Percentiles rank a stretch among this genome's conserved stretches.
These are phyloP conservation scores for Magnaporthiopsis incrustans DNA, from an alignment of 2,329 filamentous ascomycete genomes.

Conservation along the genomic window DNA sequence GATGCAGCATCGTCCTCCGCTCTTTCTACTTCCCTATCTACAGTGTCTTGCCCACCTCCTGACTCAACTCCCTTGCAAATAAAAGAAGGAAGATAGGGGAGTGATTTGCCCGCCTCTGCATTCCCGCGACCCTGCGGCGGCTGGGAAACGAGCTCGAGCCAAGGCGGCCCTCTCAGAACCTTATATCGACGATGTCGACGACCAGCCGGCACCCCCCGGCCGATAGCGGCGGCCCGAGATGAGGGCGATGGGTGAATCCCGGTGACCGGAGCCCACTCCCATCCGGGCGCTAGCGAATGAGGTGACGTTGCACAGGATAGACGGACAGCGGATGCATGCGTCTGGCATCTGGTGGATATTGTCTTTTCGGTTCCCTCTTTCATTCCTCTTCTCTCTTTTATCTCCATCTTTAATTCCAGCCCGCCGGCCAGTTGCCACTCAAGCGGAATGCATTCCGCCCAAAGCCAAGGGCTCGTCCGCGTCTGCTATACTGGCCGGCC, in stretches of 20 bases:
- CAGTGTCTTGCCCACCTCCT: neutral
- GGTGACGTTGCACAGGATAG: neutral
- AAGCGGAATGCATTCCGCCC: neutral
- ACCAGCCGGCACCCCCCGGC: neutral
- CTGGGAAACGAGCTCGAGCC: neutral
- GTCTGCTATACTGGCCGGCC: neutral
- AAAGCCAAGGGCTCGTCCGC: neutral
- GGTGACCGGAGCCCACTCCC: neutral
- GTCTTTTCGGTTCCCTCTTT: slow-evolving; percentile 9
- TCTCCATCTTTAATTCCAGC: neutral
- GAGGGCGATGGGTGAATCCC: neutral
- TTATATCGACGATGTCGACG: neutral
- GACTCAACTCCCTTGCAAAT: neutral
- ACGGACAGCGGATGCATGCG: neutral
- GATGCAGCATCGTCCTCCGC: neutral
- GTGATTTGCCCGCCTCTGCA: neutral
- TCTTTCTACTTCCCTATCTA: neutral
- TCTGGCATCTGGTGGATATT: neutral
- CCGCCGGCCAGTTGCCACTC: neutral
- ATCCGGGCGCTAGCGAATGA: neutral
- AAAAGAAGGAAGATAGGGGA: too few species aligned
- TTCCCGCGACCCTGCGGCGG: neutral
- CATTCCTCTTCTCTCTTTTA: slow-evolving; percentile 7
- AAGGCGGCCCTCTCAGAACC: neutral
- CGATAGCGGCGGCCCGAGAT: too few species aligned